Evolutionary conservation across 2,329 filamentous ascomycete species (phyloP), one percentile per base, ranked within the genome.

Genomic region (Whalleya microplaca): DNA sequence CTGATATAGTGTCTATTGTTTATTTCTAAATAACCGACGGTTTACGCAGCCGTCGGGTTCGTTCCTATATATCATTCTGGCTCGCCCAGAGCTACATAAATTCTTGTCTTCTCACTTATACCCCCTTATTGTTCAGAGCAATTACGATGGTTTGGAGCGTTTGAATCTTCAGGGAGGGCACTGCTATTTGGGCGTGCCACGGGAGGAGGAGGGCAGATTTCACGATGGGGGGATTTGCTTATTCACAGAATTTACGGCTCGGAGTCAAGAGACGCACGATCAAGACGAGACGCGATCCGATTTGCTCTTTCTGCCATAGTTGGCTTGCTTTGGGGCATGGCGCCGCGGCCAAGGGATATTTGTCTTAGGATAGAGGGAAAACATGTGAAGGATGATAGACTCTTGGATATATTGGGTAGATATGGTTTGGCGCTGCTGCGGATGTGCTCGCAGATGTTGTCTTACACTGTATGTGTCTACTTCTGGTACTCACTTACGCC

Each of bases 1-100:
- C 63, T 51, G 56, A 53, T 69, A 68, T 63, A n/a, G n/a, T 68
- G 59, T 68, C 57, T 69, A 69, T 68, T 67, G 58, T 68, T 53
- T 66, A 68, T 66, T 66, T 41, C 43, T 37, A 45, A 21, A 23
- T 29, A 21, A 27, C 27, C 48, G 43, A 48, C 51, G 43, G 51
- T 46, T 53, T 56, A 19, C 27, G 48, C 47, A 45, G 32, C 48
- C 52, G 45, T 51, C 51, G 44, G 51, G 21, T 61, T 41, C 14
- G 18, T 50, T 56, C 49, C 56, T 52, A 41, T 21, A 57, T 54
- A 54, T 53, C 47, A 8, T 58, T 60, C 51, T 52, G 37, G 52
- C 55, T 54, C 16, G 14, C 10, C 32, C 32, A 37, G 54, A 53
- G 54, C 45, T 52, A 44, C 49, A 43, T 43, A 52, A 41, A 6